A percentile compares a stretch with the other conserved stretches of the same genome.
Conservation (phyloP, 169 alveolate species). For the Besnoitia besnoiti region DNA sequence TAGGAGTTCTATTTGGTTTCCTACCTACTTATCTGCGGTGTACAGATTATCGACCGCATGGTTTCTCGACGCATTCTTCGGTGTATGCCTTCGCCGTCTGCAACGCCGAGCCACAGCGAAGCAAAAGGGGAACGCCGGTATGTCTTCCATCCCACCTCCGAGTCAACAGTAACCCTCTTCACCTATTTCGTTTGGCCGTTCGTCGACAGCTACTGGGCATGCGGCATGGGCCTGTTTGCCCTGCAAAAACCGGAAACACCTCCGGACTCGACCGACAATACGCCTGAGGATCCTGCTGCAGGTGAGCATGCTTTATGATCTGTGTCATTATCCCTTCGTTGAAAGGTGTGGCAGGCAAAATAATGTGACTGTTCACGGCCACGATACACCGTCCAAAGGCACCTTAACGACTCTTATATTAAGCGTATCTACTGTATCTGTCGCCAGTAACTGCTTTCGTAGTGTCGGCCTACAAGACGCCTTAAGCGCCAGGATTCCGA, state of each 20-base stretch:
- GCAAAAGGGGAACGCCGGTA: not conserved
- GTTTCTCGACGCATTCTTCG: slow-evolving; percentile 28
- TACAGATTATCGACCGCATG: slow-evolving; percentile 30
- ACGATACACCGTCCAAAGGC: too few relatives aligned
- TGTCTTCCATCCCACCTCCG: slow-evolving; percentile 4
- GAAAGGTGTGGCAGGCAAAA: too few relatives aligned
- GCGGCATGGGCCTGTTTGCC: slow-evolving; percentile 41
- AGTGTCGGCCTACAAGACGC: too few relatives aligned
- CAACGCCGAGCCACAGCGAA: not conserved
- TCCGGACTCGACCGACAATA: not conserved
- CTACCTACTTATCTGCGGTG: not conserved
- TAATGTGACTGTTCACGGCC: too few relatives aligned
- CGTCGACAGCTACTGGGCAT: slow-evolving; percentile 61
- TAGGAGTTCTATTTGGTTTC: not conserved
- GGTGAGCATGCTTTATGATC: not conserved
- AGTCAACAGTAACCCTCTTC: not conserved
- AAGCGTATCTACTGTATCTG: too few relatives aligned
- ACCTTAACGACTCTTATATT: too few relatives aligned
- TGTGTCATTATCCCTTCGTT: too few relatives aligned
- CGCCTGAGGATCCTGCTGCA: not conserved
- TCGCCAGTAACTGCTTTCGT: too few relatives aligned
- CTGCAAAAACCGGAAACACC: slow-evolving; percentile 22
- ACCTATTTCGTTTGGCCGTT: slow-evolving; percentile 58
- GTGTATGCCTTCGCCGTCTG: slow-evolving; percentile 10
- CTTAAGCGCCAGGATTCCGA: too few relatives aligned